A percentile compares a stretch with the other conserved stretches of the same genome.
These are phyloP conservation scores for Leptomonas seymouri DNA, from an alignment of 208 protist species.

Conservation along the genomic window DNA sequence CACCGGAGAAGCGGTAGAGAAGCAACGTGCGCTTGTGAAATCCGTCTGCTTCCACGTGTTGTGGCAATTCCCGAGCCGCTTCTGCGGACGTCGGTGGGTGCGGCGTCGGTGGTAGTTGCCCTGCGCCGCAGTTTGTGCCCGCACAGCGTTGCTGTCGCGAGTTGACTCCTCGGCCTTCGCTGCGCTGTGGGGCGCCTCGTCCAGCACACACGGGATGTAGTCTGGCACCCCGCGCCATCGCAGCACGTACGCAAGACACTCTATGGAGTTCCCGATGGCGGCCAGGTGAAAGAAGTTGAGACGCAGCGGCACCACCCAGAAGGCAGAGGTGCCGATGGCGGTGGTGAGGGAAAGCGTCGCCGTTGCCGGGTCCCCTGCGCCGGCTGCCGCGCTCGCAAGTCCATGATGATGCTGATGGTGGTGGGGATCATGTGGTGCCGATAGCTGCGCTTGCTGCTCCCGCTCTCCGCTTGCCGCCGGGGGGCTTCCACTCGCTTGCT, in stretches of 20 bases:
- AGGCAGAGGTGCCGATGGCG: constrained; percentile 9
- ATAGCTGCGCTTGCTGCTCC: background rate
- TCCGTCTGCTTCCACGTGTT: constrained; percentile 2
- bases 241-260: constrained; percentile 47
- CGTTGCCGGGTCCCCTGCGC: background rate
- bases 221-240: constrained; percentile 40
- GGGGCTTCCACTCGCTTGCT: no score
- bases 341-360: constrained; percentile 19
- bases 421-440: background rate
- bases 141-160: constrained; percentile 1
- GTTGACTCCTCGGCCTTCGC: constrained; percentile 13
- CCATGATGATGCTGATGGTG: constrained; percentile 10
- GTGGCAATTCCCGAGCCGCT: background rate
- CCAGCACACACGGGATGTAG: constrained; percentile 31
- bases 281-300: constrained; percentile 46
- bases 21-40: background rate
- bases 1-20: background rate
- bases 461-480: background rate
- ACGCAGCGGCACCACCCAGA: constrained; percentile 20
- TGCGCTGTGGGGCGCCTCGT: constrained; percentile 18
- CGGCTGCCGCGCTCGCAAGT: background rate
- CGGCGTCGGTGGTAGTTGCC: constrained; percentile 16
- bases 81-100: constrained; percentile 10
- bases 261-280: constrained; percentile 47
- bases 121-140: constrained; percentile 19